A percentile compares a stretch with the other conserved stretches of the same genome.
phyloP scores from a whole-genome alignment of 305 asterid species.

The Salvia sclarea region DNA sequence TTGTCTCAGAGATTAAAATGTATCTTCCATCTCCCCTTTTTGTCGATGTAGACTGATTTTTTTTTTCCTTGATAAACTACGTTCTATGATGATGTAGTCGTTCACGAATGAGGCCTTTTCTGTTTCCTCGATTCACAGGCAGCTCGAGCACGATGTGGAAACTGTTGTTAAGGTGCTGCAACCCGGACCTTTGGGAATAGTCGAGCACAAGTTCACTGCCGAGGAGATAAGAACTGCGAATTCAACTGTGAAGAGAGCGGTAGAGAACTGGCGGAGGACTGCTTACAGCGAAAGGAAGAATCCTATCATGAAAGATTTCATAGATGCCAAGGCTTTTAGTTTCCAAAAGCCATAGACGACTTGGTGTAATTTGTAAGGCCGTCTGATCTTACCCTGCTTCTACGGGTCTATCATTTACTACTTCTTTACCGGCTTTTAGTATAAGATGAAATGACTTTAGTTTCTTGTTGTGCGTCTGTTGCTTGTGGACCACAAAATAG shows the following conservation, averaged over 20 bases:
- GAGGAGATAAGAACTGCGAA: conserved; percentile 70
- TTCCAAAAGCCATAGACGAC: conserved; percentile 31
- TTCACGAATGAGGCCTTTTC: neutral
- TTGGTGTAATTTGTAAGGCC: conserved; percentile 28
- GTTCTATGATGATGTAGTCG: neutral
- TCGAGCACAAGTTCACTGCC: conserved; percentile 81
- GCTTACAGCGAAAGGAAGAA: conserved; percentile 54
- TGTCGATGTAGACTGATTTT: no score
- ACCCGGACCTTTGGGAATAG: conserved; percentile 91
- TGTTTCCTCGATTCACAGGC: conserved; percentile 48
- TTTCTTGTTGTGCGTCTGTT: neutral
- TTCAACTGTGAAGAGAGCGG: conserved; percentile 59
- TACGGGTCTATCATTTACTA: neutral
- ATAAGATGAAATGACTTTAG: neutral
- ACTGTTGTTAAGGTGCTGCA: conserved; percentile 81
- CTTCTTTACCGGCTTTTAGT: neutral
- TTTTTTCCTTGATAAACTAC: neutral
- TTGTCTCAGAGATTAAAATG: neutral
- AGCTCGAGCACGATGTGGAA: conserved; percentile 87
- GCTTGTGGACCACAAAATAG: neutral
- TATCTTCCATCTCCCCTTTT: neutral
- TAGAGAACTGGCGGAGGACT: conserved; percentile 67
- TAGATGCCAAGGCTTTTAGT: conserved; percentile 29
- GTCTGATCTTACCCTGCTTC: conserved; percentile 17
- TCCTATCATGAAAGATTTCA: conserved; percentile 75